Conservation (phyloP, 257 asterid genomes). For the Scutellaria baicalensis region DNA sequence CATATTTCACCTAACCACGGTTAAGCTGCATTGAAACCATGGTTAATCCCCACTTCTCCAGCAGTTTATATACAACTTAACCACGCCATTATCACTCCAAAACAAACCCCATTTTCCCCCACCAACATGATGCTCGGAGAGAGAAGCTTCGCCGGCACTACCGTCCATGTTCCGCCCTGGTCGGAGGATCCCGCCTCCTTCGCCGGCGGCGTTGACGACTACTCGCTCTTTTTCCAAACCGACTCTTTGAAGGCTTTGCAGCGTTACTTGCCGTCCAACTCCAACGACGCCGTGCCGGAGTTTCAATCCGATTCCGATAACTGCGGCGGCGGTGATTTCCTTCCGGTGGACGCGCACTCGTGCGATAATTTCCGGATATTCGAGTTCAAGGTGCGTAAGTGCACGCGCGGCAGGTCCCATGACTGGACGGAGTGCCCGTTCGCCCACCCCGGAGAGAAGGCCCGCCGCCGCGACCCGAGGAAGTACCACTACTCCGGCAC, state of each 20-base stretch:
- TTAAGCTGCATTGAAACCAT: slow-evolving; percentile 20
- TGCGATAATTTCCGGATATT: slow-evolving; percentile 85
- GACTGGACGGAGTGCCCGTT: slow-evolving; percentile 96
- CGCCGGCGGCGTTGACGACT: slow-evolving; percentile 45
- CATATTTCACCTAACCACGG: slow-evolving; percentile 29
- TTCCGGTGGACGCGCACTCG: slow-evolving; percentile 63
- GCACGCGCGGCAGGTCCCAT: slow-evolving; percentile 70
- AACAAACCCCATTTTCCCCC: background rate
- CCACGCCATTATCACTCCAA: background rate
- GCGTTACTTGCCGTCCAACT: slow-evolving; percentile 52
- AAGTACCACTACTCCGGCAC: slow-evolving; percentile 67
- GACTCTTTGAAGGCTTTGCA: slow-evolving; percentile 35
- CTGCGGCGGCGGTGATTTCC: slow-evolving; percentile 19
- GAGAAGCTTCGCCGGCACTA: slow-evolving; percentile 18
- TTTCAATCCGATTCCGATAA: slow-evolving; percentile 26
- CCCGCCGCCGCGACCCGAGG: slow-evolving; percentile 87
- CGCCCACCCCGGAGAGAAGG: slow-evolving; percentile 88
- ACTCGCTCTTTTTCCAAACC: slow-evolving; percentile 24
- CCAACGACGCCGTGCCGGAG: slow-evolving; percentile 21
- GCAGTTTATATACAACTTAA: slow-evolving; percentile 50
- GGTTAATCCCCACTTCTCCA: slow-evolving; percentile 38
- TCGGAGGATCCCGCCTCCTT: slow-evolving; percentile 25
- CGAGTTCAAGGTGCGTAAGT: slow-evolving; percentile 71
- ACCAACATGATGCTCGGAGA: slow-evolving; percentile 45
- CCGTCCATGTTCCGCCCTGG: slow-evolving; percentile 60